Evolutionary conservation across 371 early-diverging fungal species (phyloP).

Genomic region (Rhizomucor miehei): DNA sequence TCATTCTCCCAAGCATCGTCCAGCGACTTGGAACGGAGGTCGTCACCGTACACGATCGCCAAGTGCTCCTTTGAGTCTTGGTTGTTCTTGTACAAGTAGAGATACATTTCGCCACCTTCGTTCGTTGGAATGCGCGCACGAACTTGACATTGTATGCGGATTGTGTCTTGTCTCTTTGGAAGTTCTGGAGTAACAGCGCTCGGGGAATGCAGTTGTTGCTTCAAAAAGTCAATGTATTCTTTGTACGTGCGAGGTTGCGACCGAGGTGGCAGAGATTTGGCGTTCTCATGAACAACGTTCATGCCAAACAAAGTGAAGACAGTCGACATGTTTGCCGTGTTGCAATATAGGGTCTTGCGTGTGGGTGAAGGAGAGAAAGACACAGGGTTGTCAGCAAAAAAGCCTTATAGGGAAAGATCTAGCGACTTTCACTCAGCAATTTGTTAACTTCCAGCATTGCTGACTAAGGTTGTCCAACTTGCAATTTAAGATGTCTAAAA

Average conservation of each 20-base stretch:
- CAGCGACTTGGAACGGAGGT: slow-evolving; percentile 67
- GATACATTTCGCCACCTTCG: slow-evolving; percentile 77
- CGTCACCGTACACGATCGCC: slow-evolving; percentile 90
- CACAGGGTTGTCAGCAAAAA: too few relatives aligned
- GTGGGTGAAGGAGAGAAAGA: too few relatives aligned
- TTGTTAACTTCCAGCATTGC: too few relatives aligned
- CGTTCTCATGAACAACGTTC: slow-evolving; percentile 40
- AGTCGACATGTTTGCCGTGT: slow-evolving; percentile 17
- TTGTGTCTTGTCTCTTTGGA: slow-evolving; percentile 16
- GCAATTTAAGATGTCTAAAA: too few relatives aligned
- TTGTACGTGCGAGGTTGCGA: slow-evolving; percentile 35
- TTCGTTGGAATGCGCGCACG: slow-evolving; percentile 86
- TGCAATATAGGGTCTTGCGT: too few relatives aligned
- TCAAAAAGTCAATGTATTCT: slow-evolving; percentile 46
- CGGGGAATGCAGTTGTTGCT: slow-evolving; percentile 44
- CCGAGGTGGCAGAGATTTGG: slow-evolving; percentile 2
- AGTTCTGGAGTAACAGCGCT: slow-evolving; percentile 40
- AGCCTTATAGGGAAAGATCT: too few relatives aligned
- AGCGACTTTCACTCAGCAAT: too few relatives aligned
- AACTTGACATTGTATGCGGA: slow-evolving; percentile 66
- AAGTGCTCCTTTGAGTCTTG: slow-evolving; percentile 88
- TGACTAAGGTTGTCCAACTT: too few relatives aligned
- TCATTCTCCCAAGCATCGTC: slow-evolving; percentile 68
- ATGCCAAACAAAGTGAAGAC: slow-evolving; percentile 50
- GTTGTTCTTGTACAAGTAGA: slow-evolving; percentile 84